A percentile compares a stretch with the other conserved stretches of the same genome.
phyloP scores from a whole-genome alignment of 495 filamentous ascomycete species.

The Paragyromitra xinjiangensis region DNA sequence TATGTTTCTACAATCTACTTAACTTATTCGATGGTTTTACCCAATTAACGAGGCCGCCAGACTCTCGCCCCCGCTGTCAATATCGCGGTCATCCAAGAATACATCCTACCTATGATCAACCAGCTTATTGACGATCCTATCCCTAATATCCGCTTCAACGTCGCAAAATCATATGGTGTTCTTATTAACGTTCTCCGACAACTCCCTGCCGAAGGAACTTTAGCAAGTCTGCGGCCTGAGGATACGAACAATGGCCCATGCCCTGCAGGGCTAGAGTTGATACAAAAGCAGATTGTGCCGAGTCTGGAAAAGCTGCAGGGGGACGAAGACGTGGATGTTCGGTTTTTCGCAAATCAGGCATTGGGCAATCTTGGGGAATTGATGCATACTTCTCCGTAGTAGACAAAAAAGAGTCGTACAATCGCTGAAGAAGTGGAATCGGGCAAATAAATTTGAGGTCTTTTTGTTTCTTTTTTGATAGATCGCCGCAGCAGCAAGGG shows the following conservation, averaged over 20 bases:
- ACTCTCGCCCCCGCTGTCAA: constrained; percentile 93
- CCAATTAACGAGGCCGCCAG: constrained; percentile 63
- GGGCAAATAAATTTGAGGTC: constrained; percentile 55
- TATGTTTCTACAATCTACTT: constrained; percentile 63
- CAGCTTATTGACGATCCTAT: constrained; percentile 91
- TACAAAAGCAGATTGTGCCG: constrained; percentile 85
- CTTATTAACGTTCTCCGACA: constrained; percentile 88
- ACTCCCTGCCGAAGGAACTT: constrained; percentile 84
- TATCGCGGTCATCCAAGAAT: constrained; percentile 87
- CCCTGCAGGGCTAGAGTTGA: constrained; percentile 78
- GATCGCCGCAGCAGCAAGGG: constrained; percentile 43
- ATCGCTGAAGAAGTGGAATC: constrained; percentile 33
- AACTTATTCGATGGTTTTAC: background rate
- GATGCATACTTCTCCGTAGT: constrained; percentile 58
- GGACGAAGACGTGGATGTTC: constrained; percentile 97
- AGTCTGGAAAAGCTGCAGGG: constrained; percentile 92
- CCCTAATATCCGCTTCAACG: constrained; percentile 99
- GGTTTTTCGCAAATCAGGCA: constrained; percentile 88
- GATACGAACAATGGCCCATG: constrained; percentile 68
- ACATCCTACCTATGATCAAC: constrained; percentile 94
- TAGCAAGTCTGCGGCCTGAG: constrained; percentile 80
- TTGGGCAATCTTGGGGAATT: constrained; percentile 61
- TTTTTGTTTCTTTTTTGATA: constrained; percentile 54
- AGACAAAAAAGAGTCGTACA: constrained; percentile 38
- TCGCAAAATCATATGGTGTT: constrained; percentile 93